A percentile compares a stretch with the other conserved stretches of the same genome.
phyloP scores from a whole-genome alignment of 1,284 basidiomycete species.

The Trichosporon inkin region DNA sequence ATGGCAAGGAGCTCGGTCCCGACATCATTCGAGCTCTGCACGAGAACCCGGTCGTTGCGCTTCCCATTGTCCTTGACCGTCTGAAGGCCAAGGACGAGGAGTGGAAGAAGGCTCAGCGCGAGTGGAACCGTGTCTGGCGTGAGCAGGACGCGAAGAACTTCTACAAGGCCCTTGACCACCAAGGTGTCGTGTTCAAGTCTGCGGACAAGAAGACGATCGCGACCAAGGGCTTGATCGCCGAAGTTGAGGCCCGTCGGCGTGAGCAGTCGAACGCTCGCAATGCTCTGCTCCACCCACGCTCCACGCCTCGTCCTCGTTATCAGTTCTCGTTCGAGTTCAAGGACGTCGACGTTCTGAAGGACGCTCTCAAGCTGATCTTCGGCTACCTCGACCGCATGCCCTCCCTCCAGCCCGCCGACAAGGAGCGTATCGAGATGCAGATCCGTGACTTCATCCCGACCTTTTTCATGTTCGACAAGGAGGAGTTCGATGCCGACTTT shows the following conservation, averaged over 20 bases:
- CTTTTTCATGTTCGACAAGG: conserved; percentile 69
- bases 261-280: conserved; percentile 71
- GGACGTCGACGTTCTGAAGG: conserved; percentile 76
- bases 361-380: conserved; percentile 83
- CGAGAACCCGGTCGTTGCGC: conserved; percentile 82
- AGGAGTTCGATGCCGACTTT: conserved; percentile 72
- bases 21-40: conserved; percentile 90
- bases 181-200: conserved; percentile 88
- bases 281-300: conserved; percentile 63
- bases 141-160: conserved; percentile 97
- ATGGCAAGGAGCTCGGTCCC: conserved; percentile 68
- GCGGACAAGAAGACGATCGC: conserved; percentile 96
- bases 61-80: conserved; percentile 86
- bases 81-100: conserved; percentile 96
- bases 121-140: conserved; percentile 96
- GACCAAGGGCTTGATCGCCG: conserved; percentile 78
- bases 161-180: conserved; percentile 94
- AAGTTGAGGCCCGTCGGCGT: conserved; percentile 75
- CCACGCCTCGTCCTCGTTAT: conserved; percentile 47
- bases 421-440: conserved; percentile 78
- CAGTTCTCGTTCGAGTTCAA: conserved; percentile 78
- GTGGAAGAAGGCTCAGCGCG: conserved; percentile 89
- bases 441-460: conserved; percentile 78
- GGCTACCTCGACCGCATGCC: conserved; percentile 82
- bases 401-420: conserved; percentile 70